Conservation (phyloP, 148 eudicot species). For the Rhododendron ferrugineum region DNA sequence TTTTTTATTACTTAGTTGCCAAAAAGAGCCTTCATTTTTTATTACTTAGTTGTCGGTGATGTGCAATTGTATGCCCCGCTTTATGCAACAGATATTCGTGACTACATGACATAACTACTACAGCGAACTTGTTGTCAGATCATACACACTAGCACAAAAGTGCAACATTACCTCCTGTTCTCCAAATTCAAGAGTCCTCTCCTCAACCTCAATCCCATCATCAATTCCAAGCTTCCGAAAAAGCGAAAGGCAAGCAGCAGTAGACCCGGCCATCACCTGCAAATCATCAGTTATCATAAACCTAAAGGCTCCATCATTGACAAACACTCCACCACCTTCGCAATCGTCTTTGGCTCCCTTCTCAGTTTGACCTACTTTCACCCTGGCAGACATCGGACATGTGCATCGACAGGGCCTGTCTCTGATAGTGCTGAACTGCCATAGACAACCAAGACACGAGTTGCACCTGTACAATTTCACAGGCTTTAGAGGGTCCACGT, state of each 20-base stretch:
- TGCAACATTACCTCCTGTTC: not conserved
- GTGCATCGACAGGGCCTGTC: not conserved
- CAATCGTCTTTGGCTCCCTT: not conserved
- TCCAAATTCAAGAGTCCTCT: not conserved
- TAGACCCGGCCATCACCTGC: constrained; percentile 1
- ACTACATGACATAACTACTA: not conserved
- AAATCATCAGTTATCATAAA: constrained; percentile 6
- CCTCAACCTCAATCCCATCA: not conserved
- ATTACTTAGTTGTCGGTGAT: too few relatives aligned
- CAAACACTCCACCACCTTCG: not conserved
- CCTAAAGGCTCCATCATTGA: not conserved
- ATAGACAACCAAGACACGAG: too few relatives aligned
- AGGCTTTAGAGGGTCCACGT: not conserved
- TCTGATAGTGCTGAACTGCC: not conserved
- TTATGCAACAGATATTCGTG: not conserved
- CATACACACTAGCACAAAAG: not conserved
- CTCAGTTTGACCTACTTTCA: not conserved
- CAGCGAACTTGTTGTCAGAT: not conserved
- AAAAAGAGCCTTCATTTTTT: too few relatives aligned
- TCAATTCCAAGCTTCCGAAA: not conserved
- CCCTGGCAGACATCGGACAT: not conserved
- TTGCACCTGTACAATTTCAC: not conserved
- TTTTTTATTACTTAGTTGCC: too few relatives aligned
- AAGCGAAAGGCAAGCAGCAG: constrained; percentile 4
- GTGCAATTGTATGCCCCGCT: not conserved